Evolutionary conservation across 1,284 basidiomycete species (phyloP).

Genomic region (Sanghuangporus weigelae): DNA sequence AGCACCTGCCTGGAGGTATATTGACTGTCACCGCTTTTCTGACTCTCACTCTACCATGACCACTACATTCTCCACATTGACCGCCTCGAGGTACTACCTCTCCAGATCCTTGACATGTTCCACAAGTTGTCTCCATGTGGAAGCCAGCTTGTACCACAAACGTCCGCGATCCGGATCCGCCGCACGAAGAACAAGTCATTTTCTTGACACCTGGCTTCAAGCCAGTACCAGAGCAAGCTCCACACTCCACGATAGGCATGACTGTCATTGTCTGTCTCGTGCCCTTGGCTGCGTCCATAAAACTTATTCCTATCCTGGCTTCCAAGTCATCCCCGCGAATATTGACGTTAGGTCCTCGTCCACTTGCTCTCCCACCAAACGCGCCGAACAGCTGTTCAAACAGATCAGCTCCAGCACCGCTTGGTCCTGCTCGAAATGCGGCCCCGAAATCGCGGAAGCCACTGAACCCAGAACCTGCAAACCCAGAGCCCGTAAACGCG

Average conservation of each 20-base stretch:
- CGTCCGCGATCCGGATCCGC: conserved; percentile 84
- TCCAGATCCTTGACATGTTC: conserved; percentile 81
- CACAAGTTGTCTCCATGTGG: conserved; percentile 95
- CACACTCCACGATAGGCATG: conserved; percentile 81
- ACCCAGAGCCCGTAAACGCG: conserved; percentile 50
- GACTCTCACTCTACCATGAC: conserved; percentile 83
- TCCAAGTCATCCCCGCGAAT: conserved; percentile 84
- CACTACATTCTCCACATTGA: conserved; percentile 79
- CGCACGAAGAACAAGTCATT: conserved; percentile 75
- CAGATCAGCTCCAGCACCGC: conserved; percentile 56
- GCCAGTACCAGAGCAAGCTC: conserved; percentile 82
- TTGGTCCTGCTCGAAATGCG: conserved; percentile 56
- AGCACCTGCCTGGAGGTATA: conserved; percentile 73
- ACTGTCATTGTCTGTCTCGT: conserved; percentile 74
- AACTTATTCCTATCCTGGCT: conserved; percentile 70
- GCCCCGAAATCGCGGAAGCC: conserved; percentile 67
- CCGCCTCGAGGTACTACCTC: conserved; percentile 74
- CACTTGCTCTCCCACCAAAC: conserved; percentile 48
- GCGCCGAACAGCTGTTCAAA: conserved; percentile 88
- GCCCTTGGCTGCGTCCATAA: conserved; percentile 94
- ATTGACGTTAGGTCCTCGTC: conserved; percentile 44
- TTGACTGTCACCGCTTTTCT: conserved; percentile 79
- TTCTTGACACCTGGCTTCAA: conserved; percentile 86
- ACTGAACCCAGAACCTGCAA: conserved; percentile 59
- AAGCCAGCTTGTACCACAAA: conserved; percentile 94